Base-by-base conservation (phyloP, 192 early-diverging fungal genomes). In the Coemansia sp. region DNA sequence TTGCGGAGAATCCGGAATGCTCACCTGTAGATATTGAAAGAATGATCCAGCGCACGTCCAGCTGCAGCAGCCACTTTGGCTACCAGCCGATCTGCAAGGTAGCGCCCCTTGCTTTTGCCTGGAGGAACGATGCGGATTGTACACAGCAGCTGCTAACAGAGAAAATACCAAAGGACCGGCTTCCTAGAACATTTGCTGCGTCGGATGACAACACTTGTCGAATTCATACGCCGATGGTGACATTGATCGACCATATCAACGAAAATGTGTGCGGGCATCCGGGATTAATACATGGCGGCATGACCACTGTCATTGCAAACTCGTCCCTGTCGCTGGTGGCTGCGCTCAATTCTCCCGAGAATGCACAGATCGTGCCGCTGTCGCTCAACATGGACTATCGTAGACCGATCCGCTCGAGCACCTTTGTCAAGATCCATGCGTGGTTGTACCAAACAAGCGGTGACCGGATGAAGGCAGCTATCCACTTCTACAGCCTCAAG, bases 351-450 rank as follows among this genome's bases (percentile, higher is more conserved):
- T 54, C 60, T 2, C 59, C 65, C 28, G 8, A 11, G 3, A 42
- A 63, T 25, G 56, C 59, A 19, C 38, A 27, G 10, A 45, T 79
- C 10, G 54, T 53, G 4, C 44, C 63, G 31, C 28, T 20, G n/a
- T 57, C 75, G 55, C 57, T 79, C 23, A 79, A 72, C 50, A 79
- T 79, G 75, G 75, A 79, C 61, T 79, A 72, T 37, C 66, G 75
- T 23, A 65, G 36, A 25, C 75, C 75, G 25, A 69, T 79, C 28
- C 55, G 55, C 50, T 65, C 70, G 2, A 70, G 62, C 7, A 19
- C 44, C 3, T 79, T 72, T 72, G 67, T 79, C 59, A 79, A 79
- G 53, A 58, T 79, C 27, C 70, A 72, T 52, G 66, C 75, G 1
- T 79, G 75, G 75, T 37, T 72, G 22, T 79, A 72, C 54, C 48